Evolutionary conservation across 2,329 filamentous ascomycete species (phyloP).

Genomic region (Diaporthe vexans): DNA sequence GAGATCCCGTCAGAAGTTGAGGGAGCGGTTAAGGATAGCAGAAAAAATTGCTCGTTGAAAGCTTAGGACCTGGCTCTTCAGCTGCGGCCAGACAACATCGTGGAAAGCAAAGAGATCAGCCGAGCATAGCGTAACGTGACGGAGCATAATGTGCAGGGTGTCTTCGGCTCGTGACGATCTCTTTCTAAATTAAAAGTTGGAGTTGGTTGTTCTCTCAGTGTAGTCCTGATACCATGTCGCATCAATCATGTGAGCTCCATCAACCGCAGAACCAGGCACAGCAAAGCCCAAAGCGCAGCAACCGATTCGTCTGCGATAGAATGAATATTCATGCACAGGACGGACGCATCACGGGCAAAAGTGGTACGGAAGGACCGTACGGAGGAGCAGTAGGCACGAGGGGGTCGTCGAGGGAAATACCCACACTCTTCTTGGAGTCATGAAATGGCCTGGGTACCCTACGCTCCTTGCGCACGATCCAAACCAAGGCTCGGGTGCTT

Average conservation of each 20-base stretch:
- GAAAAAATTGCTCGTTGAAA: background rate
- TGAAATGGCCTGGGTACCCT: background rate
- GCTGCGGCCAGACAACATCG: constrained; percentile 4
- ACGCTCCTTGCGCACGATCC: constrained; percentile 22
- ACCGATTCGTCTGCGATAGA: background rate
- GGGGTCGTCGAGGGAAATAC: background rate
- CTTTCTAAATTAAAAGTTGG: background rate
- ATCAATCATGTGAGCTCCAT: constrained; percentile 10
- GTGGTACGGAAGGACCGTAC: background rate
- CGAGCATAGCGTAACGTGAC: background rate
- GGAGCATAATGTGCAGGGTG: background rate
- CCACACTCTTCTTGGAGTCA: constrained; percentile 12
- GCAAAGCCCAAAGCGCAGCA: constrained; percentile 9
- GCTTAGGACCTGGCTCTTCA: constrained; percentile 9
- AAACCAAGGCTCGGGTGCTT: constrained; percentile 3
- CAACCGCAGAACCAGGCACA: constrained; percentile 20
- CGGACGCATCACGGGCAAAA: constrained; percentile 3
- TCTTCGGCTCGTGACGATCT: constrained; percentile 1
- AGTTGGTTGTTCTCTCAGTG: background rate
- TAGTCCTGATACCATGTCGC: constrained; percentile 16
- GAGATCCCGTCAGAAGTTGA: constrained; percentile 21
- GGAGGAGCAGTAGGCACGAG: background rate
- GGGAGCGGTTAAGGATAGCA: background rate
- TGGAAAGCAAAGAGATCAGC: constrained; percentile 23
- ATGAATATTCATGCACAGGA: background rate